Base-by-base conservation (phyloP, 805 yeast species). In the Pichia exigua region DNA sequence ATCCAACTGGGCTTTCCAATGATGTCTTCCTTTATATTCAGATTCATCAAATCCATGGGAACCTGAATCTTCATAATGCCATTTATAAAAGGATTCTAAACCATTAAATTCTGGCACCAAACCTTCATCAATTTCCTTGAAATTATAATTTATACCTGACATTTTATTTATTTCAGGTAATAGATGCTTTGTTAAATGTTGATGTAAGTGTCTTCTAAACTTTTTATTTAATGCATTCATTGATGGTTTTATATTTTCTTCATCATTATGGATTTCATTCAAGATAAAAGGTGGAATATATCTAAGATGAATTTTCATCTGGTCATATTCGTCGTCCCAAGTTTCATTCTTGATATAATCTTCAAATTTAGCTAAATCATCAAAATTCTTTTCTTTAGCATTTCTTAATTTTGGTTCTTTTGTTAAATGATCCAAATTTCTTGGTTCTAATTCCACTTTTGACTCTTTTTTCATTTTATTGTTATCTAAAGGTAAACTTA, bases 241-340 rank as follows among this genome's bases (percentile, higher is more conserved):
- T 41, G 85, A 78, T 38, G 85, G 83, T 66, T 84, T 82, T 56
- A 84, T 77, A 61, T 82, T 83, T 50, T 84, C 89, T 53, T 81
- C 79, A 61, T 84, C 81, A 52, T 80, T 78, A 58, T 82, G 87
- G 54, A 82, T 76, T 53, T 80, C 85, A 57, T 77, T 76, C 64
- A 82, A 55, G 44, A 85, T 77, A 63, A 85, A 85, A 48, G 91
- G 91, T 22, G 92, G 92, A 61, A 79, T 74, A 67, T 85, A 85
- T 47, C 71, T 72, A 55, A 85, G 69, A 57, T 78, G 82, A 30
- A 86, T 85, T 61, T 83, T 85, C 59, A 82, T 69, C 59, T 80
- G 75, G 63, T 81, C 86, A 58, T 77, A 81, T 52, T 85, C 90
- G 56, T 84, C 81, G 65, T 84, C 90, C 76, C 86, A 83, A 3